phyloP scores from a whole-genome alignment of 176 grass and related monocot genomes.

The Zoysia japonica region DNA sequence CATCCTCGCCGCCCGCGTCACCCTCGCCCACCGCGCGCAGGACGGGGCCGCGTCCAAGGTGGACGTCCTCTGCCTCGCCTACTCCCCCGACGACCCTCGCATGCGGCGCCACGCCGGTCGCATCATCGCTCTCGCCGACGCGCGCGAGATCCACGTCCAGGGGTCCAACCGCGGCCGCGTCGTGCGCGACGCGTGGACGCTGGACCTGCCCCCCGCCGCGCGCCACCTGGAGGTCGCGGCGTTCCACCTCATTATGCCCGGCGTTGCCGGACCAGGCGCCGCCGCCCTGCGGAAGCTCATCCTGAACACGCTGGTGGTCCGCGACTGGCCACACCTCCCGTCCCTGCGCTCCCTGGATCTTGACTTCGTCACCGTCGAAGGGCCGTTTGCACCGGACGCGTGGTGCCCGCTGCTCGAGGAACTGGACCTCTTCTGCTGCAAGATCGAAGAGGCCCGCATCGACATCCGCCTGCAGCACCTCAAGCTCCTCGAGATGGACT shows the following conservation, averaged over 20 bases:
- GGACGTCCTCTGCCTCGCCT: background rate
- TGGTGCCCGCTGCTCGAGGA: slow-evolving; percentile 10
- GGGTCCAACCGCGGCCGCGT: background rate
- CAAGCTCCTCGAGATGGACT: background rate
- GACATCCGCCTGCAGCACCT: slow-evolving; percentile 14
- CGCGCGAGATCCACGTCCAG: background rate
- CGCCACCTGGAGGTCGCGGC: background rate
- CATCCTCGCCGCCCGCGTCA: background rate
- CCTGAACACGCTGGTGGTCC: background rate
- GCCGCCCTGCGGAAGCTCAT: background rate
- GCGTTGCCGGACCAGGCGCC: background rate
- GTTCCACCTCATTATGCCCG: background rate
- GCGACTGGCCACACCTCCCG: slow-evolving; percentile 19
- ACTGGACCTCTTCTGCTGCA: background rate
- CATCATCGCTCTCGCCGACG: slow-evolving; percentile 19
- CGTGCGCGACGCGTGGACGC: background rate
- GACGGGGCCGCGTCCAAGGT: background rate
- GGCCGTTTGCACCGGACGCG: background rate
- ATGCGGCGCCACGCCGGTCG: slow-evolving; percentile 16
- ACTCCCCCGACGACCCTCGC: background rate
- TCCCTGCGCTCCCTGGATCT: background rate
- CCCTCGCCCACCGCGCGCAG: background rate
- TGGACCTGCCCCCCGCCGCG: slow-evolving; percentile 1
- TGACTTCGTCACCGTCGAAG: background rate
- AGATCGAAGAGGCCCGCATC: background rate